Evolutionary conservation across 208 protist species (phyloP), one percentile per base, ranked within the genome.

Genomic region (Trypanosoma boissoni): DNA sequence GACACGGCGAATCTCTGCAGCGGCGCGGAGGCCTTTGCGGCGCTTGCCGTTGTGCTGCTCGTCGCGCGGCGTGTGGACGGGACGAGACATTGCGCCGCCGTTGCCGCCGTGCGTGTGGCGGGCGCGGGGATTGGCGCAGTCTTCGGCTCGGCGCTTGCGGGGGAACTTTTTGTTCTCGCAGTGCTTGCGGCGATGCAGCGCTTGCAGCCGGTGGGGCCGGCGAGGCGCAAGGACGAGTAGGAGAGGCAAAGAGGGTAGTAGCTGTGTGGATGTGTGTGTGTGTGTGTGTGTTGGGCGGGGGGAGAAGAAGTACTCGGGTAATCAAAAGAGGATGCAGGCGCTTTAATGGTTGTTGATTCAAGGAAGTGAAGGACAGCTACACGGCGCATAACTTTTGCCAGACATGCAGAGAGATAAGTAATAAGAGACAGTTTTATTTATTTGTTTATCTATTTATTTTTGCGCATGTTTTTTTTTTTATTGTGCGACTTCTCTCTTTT

Each of bases 1-100:
- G 78, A 87, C 55, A 37, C 49, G 21, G 72, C 26, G 28, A 83
- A 72, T 39, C 50, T 90, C 39, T 14, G 59, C 20, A 67, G 70
- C 23, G 82, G 70, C 9, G 80, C 60, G 0, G 80, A 86, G 31
- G 69, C 77, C 12, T 89, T 84, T 43, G 46, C 73, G 20, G 52
- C 53, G n/a, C 63, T 89, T 21, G 49, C 81, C 43, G 61, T 58
- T 5, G 52, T 71, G 3, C 65, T 90, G 1, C 59, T 78, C 20
- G 76, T 72, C 44, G 74, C 74, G 36, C 78, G 86, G 8, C 59
- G 67, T 44, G 36, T 36, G 28, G 42, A 52, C 12, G 61, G 41
- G 29, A 14, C 68, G 65, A 51, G 51, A 8, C 10, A 32, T 16
- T 55, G 34, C 18, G 54, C 34, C 18, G 26, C 44, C 2, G 37